A percentile compares a stretch with the other conserved stretches of the same genome.
Conservation (phyloP, 2,329 filamentous ascomycete species). For the Pochonia chlamydosporia region DNA sequence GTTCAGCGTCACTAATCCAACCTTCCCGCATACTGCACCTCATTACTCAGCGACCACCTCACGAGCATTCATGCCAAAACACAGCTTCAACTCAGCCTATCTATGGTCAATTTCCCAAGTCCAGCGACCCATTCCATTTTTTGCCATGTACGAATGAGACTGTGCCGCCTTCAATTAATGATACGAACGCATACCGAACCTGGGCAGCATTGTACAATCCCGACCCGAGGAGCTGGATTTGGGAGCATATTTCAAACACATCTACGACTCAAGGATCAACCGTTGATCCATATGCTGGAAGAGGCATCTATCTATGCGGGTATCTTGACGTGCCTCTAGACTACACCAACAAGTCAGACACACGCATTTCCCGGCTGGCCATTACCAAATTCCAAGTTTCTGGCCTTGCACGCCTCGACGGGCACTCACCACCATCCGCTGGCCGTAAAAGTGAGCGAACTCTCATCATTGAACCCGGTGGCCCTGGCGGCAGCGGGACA, state of each 20-base stretch:
- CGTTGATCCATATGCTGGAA: slow-evolving; percentile 29
- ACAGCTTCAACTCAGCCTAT: no score
- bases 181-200: slow-evolving; percentile 26
- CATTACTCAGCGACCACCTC: no score
- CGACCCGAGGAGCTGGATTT: slow-evolving; percentile 39
- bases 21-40: no score
- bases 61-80: no score
- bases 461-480: slow-evolving; percentile 44
- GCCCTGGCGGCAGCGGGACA: slow-evolving; percentile 43
- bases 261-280: background rate
- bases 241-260: slow-evolving; percentile 25
- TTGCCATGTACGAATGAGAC: slow-evolving; percentile 39
- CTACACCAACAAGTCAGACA: slow-evolving; percentile 38
- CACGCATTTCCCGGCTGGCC: slow-evolving; percentile 38
- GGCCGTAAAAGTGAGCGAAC: slow-evolving; percentile 38
- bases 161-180: slow-evolving; percentile 34
- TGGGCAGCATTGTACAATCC: slow-evolving; percentile 39
- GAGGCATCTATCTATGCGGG: slow-evolving; percentile 42
- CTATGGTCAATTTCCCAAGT: slow-evolving; percentile 29
- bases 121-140: slow-evolving; percentile 40
- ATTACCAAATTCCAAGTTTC: slow-evolving; percentile 44
- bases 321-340: slow-evolving; percentile 43
- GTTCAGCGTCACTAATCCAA: no score
- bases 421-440: slow-evolving; percentile 8
- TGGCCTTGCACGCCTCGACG: slow-evolving; percentile 26